Conservation (phyloP, 2,329 filamentous ascomycete genomes). For the Teratosphaeria pseudoeucalypti region DNA sequence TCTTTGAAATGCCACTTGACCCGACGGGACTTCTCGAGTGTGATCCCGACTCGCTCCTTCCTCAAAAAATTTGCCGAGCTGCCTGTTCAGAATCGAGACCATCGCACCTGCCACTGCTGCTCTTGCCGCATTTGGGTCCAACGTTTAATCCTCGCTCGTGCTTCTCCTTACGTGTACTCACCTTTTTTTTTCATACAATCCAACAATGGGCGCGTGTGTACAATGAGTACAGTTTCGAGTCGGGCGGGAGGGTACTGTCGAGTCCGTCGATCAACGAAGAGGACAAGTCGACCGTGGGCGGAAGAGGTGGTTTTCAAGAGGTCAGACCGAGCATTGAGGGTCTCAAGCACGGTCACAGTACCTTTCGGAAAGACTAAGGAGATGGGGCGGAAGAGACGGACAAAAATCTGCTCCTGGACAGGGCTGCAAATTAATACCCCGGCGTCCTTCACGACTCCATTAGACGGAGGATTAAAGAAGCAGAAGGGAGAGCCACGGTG, state of each 20-base stretch:
- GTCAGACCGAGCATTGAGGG: slow-evolving; percentile 12
- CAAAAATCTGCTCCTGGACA: slow-evolving; percentile 5
- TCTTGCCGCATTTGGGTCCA: not conserved
- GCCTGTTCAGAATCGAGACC: not conserved
- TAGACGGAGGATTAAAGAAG: not conserved
- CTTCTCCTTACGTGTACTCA: not conserved
- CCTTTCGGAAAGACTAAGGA: slow-evolving; percentile 12
- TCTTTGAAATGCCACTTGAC: not conserved
- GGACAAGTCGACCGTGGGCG: slow-evolving; percentile 24
- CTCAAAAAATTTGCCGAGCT: not conserved
- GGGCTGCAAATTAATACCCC: slow-evolving; percentile 1
- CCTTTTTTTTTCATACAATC: slow-evolving; percentile 7
- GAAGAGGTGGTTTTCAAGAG: slow-evolving; percentile 4
- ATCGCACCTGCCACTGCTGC: not conserved
- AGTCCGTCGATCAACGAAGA: slow-evolving; percentile 30
- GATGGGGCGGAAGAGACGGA: slow-evolving; percentile 11
- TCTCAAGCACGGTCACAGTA: slow-evolving; percentile 15
- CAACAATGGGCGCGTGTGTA: slow-evolving; percentile 4
- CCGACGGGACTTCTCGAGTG: not conserved
- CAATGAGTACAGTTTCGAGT: slow-evolving; percentile 3
- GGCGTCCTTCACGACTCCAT: slow-evolving; percentile 7
- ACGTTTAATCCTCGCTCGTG: not conserved
- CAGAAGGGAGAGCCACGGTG: not conserved
- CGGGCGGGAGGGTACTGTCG: not conserved
- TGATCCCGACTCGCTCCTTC: not conserved